Conservation (phyloP, 2,329 filamentous ascomycete species). For the Dactylellina leptospora region DNA sequence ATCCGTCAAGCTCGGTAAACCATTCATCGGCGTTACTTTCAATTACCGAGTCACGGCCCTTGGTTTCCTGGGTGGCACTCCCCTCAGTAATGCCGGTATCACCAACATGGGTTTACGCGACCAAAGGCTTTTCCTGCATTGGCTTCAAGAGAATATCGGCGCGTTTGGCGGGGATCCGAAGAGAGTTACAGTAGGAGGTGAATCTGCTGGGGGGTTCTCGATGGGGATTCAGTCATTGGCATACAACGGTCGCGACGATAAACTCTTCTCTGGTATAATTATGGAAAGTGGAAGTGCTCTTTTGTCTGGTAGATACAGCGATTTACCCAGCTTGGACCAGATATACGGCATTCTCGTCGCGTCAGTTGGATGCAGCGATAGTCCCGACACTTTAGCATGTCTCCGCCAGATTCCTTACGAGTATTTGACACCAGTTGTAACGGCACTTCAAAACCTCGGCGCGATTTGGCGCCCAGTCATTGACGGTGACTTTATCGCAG, state of each 20-base stretch:
- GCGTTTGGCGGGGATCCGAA: constrained; percentile 55
- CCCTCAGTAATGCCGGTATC: constrained; percentile 61
- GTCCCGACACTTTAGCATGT: constrained; percentile 71
- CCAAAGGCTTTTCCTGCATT: constrained; percentile 55
- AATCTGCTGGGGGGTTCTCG: constrained; percentile 55
- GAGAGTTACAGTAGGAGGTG: constrained; percentile 55
- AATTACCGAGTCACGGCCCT: constrained; percentile 67
- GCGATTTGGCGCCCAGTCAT: constrained; percentile 59
- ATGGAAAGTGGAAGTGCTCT: constrained; percentile 76
- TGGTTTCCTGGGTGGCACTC: constrained; percentile 66
- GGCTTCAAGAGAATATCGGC: constrained; percentile 55
- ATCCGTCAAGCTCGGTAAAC: constrained; percentile 59
- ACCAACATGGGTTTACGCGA: constrained; percentile 58
- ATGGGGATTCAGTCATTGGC: constrained; percentile 64
- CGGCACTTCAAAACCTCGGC: constrained; percentile 66
- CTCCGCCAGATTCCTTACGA: constrained; percentile 71
- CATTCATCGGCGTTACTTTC: constrained; percentile 66
- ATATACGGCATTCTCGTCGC: constrained; percentile 72
- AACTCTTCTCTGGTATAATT: constrained; percentile 78
- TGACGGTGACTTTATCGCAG: constrained; percentile 71
- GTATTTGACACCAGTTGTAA: constrained; percentile 66
- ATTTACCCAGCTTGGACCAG: constrained; percentile 71
- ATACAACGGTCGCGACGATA: constrained; percentile 65
- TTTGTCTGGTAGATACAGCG: constrained; percentile 70
- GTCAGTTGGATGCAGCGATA: constrained; percentile 68